Conservation (phyloP, 2,329 filamentous ascomycete species). For the Sordariomycetes sp. region DNA sequence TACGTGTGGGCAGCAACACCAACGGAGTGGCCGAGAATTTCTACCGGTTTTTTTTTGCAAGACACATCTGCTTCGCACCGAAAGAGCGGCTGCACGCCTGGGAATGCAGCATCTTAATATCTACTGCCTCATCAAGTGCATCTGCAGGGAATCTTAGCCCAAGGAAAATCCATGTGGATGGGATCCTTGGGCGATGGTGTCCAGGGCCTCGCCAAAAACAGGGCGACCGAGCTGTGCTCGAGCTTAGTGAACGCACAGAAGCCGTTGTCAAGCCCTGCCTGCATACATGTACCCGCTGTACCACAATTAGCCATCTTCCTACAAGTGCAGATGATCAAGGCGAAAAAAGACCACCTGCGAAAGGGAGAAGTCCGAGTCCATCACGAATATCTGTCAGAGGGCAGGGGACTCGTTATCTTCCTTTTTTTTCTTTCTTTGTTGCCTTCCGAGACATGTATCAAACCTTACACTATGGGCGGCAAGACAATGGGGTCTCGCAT, state of each 20-base stretch:
- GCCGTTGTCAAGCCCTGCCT: background rate
- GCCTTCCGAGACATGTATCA: background rate
- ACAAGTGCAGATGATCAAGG: background rate
- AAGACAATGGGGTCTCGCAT: background rate
- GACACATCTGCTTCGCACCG: background rate
- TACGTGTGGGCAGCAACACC: background rate
- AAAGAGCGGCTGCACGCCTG: background rate
- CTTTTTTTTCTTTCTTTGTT: background rate
- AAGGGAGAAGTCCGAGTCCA: too few species aligned
- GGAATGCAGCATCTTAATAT: background rate
- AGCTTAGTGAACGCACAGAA: background rate
- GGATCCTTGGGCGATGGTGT: background rate
- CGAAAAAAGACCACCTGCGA: background rate
- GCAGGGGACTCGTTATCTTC: background rate
- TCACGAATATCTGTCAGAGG: too few species aligned
- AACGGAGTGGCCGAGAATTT: background rate
- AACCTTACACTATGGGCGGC: background rate
- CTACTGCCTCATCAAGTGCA: background rate
- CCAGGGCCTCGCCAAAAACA: background rate
- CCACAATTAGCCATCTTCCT: background rate
- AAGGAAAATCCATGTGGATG: background rate
- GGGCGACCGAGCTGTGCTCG: background rate
- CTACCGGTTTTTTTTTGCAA: background rate
- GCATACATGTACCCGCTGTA: too few species aligned
- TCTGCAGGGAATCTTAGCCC: too few species aligned